Evolutionary conservation across 2,329 filamentous ascomycete genomes (phyloP).

Genomic region (Botrytis galanthina): DNA sequence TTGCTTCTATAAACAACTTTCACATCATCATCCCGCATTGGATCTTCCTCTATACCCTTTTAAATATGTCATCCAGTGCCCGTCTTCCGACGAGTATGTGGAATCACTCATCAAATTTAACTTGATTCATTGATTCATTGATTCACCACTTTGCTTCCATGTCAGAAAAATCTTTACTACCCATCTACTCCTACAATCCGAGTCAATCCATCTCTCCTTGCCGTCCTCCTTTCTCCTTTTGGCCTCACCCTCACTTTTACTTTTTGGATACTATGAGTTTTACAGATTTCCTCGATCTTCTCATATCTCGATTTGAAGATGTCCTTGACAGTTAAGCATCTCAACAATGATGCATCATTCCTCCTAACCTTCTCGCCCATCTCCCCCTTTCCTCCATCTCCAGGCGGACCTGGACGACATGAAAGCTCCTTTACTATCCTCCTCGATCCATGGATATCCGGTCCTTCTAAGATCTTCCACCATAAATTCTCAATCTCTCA

Average conservation of each 20-base stretch:
- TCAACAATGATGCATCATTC: slow-evolving; percentile 65
- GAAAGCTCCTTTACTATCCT: slow-evolving; percentile 62
- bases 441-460: slow-evolving; percentile 69
- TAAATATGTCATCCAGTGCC: background rate
- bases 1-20: background rate
- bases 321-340: slow-evolving; percentile 61
- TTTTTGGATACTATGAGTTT: slow-evolving; percentile 24
- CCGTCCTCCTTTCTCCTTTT: background rate
- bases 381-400: slow-evolving; percentile 41
- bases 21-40: slow-evolving; percentile 2
- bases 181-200: background rate
- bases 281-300: slow-evolving; percentile 18
- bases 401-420: slow-evolving; percentile 33
- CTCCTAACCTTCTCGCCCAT: slow-evolving; percentile 54
- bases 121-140: slow-evolving; percentile 12
- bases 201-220: background rate
- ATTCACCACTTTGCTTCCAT: slow-evolving; percentile 8
- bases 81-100: background rate
- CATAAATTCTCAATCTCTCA: slow-evolving; percentile 59
- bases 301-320: slow-evolving; percentile 42
- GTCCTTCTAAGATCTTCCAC: slow-evolving; percentile 58
- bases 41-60: background rate
- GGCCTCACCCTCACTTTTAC: background rate
- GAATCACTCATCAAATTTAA: background rate
- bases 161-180: slow-evolving; percentile 16